Evolutionary conservation across 2,329 filamentous ascomycete genomes (phyloP), one percentile per base, ranked within the genome.

Genomic region (Penicillium sp.): DNA sequence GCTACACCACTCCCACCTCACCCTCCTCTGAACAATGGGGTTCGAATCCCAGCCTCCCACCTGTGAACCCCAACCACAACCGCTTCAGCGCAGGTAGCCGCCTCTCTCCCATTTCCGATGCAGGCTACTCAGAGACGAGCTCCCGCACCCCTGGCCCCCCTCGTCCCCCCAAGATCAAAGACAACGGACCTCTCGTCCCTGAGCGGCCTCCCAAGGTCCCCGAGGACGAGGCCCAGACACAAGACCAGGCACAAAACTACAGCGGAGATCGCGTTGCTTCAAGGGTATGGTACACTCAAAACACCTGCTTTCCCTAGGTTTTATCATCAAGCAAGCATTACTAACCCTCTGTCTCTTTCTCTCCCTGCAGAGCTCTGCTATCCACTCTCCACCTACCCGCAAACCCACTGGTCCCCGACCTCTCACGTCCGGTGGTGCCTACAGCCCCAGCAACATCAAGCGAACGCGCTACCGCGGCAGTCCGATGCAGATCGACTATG

Each of bases 131-230:
- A n/a, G 75, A 79, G 58, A 64, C 68, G 31, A 78, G 73, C 58
- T 76, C 76, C 22, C 68, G 70, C 22, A 62, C 68, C 5, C 68
- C 73, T 17, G 78, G 73, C 0, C 81, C 82, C 17, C 77, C 82
- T 14, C 78, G 83, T 49, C 79, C 81, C n/a, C 80, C 82, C 15
- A 85, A 85, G 68, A 72, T 83, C 59, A 77, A 76, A 57, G 84
- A 87, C 58, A 82, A 86, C 22, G 85, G 84, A 0, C 86, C 86
- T 5, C 75, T 88, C 48, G 75, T 88, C 22, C 86, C 86, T 14
- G 80, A 81, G 48, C 77, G 79, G 38, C 75, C 79, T 8, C 73
- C 75, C 28, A 82, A 79, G 64, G 65, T 71, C 55, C 70, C 70
- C 43, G 72, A 74, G 54, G 72, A 73, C 22, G 70, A 74, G 25